Evolutionary conservation across 1,284 basidiomycete genomes (phyloP), one percentile per base, ranked within the genome.

Genomic region (Takashimella koratensis): DNA sequence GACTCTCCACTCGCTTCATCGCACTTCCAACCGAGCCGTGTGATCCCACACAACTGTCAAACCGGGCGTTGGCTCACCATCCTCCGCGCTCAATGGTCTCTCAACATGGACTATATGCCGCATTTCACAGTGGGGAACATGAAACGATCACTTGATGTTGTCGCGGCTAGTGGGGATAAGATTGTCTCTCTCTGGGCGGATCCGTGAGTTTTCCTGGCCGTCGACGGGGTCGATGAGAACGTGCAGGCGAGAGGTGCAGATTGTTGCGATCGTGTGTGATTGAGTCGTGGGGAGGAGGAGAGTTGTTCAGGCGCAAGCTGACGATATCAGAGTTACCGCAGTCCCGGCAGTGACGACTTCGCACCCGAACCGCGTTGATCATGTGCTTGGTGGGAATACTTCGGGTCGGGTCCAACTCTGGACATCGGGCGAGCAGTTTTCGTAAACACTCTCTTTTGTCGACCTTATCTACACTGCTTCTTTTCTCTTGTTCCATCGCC

Each of bases 111-210:
- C n/a, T 70, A 70, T 50, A 63, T 68, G 46, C 76, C 77, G 0
- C 75, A 78, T 57, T 75, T 78, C 54, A 74, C 73, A 2, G 72
- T 75, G 21, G 79, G 79, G 16, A 75, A 77, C 63, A 79, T 80
- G 78, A 74, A 76, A 56, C 68, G 75, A 24, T 65, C 56, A 8
- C 56, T 80, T 19, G 74, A 77, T 45, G 72, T 80, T 0, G 65
- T 74, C 30, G 56, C 68, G 5, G 67, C 65, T 1, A 73, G 58
- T 0, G 76, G 77, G 16, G 70, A 75, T 39, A 61, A 63, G 27
- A 65, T 75, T n/a, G 67, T 63, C 0, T 49, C 45, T 1, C 53
- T 73, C 2, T 74, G 70, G 71, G 58, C 65, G 6, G 70, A 70
- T 19, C 65, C 47, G 67, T 66, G 51, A 60, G 65, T 64, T 2